These are phyloP conservation scores for Kwoniella sp. DNA, from an alignment of 768 basidiomycete genomes.

Conservation along the genomic window DNA sequence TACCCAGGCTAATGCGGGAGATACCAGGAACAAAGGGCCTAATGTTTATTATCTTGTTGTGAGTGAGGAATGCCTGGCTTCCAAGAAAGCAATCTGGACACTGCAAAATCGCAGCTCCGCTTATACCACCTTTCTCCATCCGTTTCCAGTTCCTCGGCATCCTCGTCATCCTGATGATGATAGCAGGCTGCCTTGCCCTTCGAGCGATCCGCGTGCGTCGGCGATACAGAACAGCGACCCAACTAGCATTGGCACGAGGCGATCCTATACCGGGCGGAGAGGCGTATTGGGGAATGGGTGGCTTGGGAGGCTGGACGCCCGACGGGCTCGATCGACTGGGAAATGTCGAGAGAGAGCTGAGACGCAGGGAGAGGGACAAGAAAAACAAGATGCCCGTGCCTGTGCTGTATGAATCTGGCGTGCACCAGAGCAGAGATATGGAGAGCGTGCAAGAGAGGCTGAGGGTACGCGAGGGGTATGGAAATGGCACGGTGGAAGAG, in stretches of 20 bases:
- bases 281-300: conserved; percentile 42
- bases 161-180: conserved; percentile 36
- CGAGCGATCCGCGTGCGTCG: conserved; percentile 39
- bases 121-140: neutral
- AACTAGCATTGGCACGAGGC: conserved; percentile 44
- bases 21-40: conserved; percentile 15
- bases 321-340: conserved; percentile 28
- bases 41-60: conserved; percentile 51
- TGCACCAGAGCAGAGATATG: conserved; percentile 8
- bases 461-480: neutral
- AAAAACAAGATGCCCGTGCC: conserved; percentile 28
- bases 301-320: conserved; percentile 25
- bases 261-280: conserved; percentile 35
- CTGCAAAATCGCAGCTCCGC: neutral
- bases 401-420: conserved; percentile 29
- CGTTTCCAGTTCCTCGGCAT: conserved; percentile 45
- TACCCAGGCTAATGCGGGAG: conserved; percentile 16
- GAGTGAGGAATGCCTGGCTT: conserved; percentile 14
- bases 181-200: conserved; percentile 40
- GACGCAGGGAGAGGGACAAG: conserved; percentile 15
- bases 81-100: neutral
- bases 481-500: neutral
- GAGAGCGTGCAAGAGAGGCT: neutral
- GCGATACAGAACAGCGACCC: conserved; percentile 43
- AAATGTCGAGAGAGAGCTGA: conserved; percentile 8